Evolutionary conservation across 371 early-diverging fungal species (phyloP), one percentile per base, ranked within the genome.

Genomic region (Conidiobolus coronatus): DNA sequence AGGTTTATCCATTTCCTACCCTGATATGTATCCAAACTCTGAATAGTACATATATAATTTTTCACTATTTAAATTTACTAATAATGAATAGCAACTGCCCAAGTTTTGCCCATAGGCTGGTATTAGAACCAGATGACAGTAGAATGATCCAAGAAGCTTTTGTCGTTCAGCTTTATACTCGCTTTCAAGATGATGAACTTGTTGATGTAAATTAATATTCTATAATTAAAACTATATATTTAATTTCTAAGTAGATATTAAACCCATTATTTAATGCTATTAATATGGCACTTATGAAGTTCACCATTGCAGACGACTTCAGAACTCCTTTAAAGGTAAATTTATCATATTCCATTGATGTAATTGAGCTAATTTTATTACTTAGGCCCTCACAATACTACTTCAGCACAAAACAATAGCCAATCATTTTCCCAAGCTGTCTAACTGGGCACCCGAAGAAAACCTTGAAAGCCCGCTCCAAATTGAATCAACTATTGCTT

Each of bases 401-500:
- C 29, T 29, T 29, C 29, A 29, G 29, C 29, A 29, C 29, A 29
- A 29, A 29, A 29, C 29, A 3, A 29, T 29, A 3, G 29, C 14
- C n/a, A 40, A 15, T 11, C n/a, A 8, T 23, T n/a, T 47, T 17
- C 53, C 72, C 24, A 62, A 53, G 40, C 67, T 61, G 36, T 65
- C 46, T 51, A 79, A 57, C 57, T 90, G 61, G 64, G 63, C 73
- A 50, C 83, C 84, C 1, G 43, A 52, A 0, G 52, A 66, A 42
- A 56, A 63, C 0, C 61, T 29, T 29, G n/a, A 29, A 13, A 17
- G 18, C 63, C 0, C 73, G 82, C 0, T 55, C 64, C 2, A 67
- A 63, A 18, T 61, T 84, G 85, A 85, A 50, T 47, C 72, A 4
- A 47, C 68, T 3, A 70, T 82, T 18, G 52, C 84, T 19, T 57